phyloP scores from a whole-genome alignment of 108 stramenopile species.

The Pseudonitzschia multiseries region DNA sequence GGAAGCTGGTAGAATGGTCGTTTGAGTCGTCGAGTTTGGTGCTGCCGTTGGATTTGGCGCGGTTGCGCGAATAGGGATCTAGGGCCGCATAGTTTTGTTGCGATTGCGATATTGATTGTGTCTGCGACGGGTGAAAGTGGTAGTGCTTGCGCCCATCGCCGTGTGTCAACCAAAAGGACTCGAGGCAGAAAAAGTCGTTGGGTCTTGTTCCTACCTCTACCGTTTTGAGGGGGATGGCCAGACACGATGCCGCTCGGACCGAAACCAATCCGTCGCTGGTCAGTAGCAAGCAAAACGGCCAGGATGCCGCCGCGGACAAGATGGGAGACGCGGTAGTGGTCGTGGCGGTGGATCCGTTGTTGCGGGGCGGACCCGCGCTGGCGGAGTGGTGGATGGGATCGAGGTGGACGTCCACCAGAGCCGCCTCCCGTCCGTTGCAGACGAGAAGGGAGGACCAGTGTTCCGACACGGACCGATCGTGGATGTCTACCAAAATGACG shows the following conservation, averaged over 20 bases:
- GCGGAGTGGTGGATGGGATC: conserved; percentile 16
- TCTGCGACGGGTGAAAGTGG: conserved; percentile 1
- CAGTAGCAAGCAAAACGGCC: conserved; percentile 60
- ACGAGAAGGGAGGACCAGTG: conserved; percentile 58
- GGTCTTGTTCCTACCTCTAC: conserved; percentile 89
- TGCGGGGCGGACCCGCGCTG: conserved; percentile 39
- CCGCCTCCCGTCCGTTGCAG: conserved; percentile 78
- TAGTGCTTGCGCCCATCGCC: not conserved
- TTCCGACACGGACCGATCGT: conserved; percentile 30
- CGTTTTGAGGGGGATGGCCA: conserved; percentile 70
- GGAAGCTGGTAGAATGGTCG: conserved; percentile 11
- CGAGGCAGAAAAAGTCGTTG: conserved; percentile 79
- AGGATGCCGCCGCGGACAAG: conserved; percentile 60
- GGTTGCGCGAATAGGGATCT: conserved; percentile 1
- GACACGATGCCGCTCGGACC: conserved; percentile 73
- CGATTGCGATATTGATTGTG: not conserved
- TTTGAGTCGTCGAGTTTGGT: not conserved
- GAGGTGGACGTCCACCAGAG: conserved; percentile 62
- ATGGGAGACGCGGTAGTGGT: conserved; percentile 71
- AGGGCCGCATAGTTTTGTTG: not conserved
- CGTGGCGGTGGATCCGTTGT: conserved; percentile 34
- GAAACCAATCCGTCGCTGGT: conserved; percentile 80
- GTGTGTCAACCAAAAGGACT: conserved; percentile 32
- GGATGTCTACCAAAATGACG: conserved; percentile 58
- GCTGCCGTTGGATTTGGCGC: conserved; percentile 14